phyloP scores from a whole-genome alignment of 352 stramenopile genomes.

The Thalassiosira mediterranea region DNA sequence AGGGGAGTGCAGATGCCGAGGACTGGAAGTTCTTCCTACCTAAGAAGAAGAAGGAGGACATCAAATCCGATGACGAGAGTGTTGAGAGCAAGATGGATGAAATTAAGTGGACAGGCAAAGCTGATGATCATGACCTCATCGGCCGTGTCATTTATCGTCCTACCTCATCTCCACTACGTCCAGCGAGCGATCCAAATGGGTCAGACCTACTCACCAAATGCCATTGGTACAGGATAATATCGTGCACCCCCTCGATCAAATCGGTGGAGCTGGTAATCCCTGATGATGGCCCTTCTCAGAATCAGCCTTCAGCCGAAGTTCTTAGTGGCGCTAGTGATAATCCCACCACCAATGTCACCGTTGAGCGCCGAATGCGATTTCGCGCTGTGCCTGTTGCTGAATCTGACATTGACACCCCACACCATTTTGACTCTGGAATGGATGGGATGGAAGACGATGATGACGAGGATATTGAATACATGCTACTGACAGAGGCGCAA shows the following conservation, averaged over 20 bases:
- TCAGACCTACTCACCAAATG: too few relatives aligned
- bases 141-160: slow-evolving; percentile 66
- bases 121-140: slow-evolving; percentile 47
- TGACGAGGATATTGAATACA: slow-evolving; percentile 34
- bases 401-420: slow-evolving; percentile 31
- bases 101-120: not conserved
- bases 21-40: slow-evolving; percentile 43
- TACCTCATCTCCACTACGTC: slow-evolving; percentile 19
- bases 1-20: slow-evolving; percentile 51
- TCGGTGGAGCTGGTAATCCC: slow-evolving; percentile 24
- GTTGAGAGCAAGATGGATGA: slow-evolving; percentile 48
- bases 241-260: slow-evolving; percentile 51
- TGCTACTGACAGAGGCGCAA: slow-evolving; percentile 78
- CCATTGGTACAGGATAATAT: slow-evolving; percentile 69
- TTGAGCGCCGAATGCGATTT: slow-evolving; percentile 73
- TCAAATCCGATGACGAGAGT: slow-evolving; percentile 2
- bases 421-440: not conserved
- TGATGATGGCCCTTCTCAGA: slow-evolving; percentile 14
- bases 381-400: slow-evolving; percentile 39
- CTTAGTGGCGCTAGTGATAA: slow-evolving; percentile 1
- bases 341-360: slow-evolving; percentile 43
- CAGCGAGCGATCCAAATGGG: slow-evolving; percentile 28
- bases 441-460: slow-evolving; percentile 21
- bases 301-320: slow-evolving; percentile 13
- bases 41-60: slow-evolving; percentile 9